Evolutionary conservation across 345 rosid genomes (phyloP).

Genomic region (Hibiscus mutabilis): DNA sequence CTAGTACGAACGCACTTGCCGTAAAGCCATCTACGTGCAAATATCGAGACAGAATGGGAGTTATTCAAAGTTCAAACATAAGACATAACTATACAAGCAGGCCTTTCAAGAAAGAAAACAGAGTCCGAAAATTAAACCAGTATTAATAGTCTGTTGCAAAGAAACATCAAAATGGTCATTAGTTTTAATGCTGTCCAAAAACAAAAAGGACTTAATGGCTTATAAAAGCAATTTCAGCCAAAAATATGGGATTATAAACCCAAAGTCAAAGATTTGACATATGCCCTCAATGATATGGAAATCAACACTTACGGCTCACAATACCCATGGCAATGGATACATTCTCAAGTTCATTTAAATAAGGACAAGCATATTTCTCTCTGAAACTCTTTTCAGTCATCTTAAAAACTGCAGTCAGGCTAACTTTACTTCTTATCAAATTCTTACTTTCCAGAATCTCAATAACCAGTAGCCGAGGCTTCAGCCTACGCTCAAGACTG

Average conservation of each 20-base stretch:
- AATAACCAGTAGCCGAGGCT: conserved; percentile 21
- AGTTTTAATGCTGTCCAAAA: background rate
- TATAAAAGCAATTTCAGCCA: background rate
- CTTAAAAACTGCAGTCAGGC: conserved; percentile 15
- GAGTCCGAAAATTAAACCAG: background rate
- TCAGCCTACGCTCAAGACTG: conserved; percentile 25
- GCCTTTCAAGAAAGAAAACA: too few species aligned
- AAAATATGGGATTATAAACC: background rate
- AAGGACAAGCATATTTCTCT: conserved; percentile 20
- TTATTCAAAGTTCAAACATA: too few species aligned
- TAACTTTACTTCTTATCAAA: conserved; percentile 14
- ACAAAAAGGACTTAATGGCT: background rate
- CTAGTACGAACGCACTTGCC: background rate
- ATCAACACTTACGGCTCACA: background rate
- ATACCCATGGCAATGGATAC: background rate
- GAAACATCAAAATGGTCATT: background rate
- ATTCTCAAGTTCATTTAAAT: conserved; percentile 13
- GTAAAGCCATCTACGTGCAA: background rate
- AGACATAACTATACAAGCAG: too few species aligned
- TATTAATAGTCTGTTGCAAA: background rate
- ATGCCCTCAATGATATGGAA: background rate
- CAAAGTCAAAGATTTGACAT: background rate
- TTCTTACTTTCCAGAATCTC: conserved; percentile 26
- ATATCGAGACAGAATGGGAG: too few species aligned
- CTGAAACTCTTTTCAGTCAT: conserved; percentile 9